Evolutionary conservation across 345 rosid genomes (phyloP).

Genomic region (Eucalyptus victrix): DNA sequence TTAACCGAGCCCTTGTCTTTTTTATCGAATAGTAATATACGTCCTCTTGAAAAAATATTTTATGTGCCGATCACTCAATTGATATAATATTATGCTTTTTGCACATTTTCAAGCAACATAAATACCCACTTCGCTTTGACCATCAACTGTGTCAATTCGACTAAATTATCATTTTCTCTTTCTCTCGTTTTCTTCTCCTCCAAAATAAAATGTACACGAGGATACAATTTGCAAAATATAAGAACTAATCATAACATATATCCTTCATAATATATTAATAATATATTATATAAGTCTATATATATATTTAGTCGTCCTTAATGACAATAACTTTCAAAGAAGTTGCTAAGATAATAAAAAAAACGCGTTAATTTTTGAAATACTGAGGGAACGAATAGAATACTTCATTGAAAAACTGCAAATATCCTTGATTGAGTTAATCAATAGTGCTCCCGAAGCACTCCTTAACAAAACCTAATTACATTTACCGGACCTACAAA

Average conservation of each 20-base stretch:
- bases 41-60: neutral
- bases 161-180: neutral
- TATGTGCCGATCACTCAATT: neutral
- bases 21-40: neutral
- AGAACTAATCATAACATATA: neutral
- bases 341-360: neutral
- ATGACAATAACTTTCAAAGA: neutral
- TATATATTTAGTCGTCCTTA: neutral
- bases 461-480: neutral
- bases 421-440: neutral
- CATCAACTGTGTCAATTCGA: neutral
- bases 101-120: neutral
- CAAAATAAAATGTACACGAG: neutral
- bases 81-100: neutral
- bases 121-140: neutral
- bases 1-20: neutral
- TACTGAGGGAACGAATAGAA: neutral
- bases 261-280: neutral
- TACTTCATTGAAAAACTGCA: neutral
- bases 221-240: neutral
- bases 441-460: neutral
- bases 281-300: neutral
- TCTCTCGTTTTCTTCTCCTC: neutral
- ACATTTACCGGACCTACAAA: neutral
- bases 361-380: neutral